Conservation (phyloP, 257 asterid genomes). For the Avicennia marina region DNA sequence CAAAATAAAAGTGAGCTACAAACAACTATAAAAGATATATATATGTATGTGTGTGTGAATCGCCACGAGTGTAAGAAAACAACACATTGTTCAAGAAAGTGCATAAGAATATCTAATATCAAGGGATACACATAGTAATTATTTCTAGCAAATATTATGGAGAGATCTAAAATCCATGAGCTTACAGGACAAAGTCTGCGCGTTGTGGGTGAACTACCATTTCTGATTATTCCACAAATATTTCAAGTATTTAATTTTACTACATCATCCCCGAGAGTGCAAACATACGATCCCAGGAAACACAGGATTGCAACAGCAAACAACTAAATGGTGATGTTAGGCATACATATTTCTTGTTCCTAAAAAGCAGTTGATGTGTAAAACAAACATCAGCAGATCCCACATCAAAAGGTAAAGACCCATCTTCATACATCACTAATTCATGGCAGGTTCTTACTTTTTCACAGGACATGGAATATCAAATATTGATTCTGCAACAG, state of each 20-base stretch:
- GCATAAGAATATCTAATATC: no score
- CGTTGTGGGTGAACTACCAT: neutral
- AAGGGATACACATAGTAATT: no score
- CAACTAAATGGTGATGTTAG: neutral
- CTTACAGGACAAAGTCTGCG: neutral
- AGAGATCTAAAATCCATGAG: neutral
- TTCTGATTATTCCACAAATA: no score
- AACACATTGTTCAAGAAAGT: no score
- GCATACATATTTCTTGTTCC: neutral
- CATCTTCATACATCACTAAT: neutral
- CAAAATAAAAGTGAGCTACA: neutral
- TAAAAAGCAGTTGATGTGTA: neutral
- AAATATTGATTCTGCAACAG: constrained; percentile 5
- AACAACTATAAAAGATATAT: no score
- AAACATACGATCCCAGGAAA: neutral
- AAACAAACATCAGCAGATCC: neutral
- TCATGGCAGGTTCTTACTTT: neutral
- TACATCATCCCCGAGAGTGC: neutral
- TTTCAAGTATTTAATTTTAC: no score
- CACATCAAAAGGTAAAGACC: neutral
- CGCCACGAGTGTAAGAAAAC: no score
- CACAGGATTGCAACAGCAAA: neutral
- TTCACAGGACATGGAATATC: neutral
- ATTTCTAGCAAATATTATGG: no score
- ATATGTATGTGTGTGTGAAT: no score